Base-by-base conservation (phyloP, 371 early-diverging fungal species). In the Zychaea mexicana region DNA sequence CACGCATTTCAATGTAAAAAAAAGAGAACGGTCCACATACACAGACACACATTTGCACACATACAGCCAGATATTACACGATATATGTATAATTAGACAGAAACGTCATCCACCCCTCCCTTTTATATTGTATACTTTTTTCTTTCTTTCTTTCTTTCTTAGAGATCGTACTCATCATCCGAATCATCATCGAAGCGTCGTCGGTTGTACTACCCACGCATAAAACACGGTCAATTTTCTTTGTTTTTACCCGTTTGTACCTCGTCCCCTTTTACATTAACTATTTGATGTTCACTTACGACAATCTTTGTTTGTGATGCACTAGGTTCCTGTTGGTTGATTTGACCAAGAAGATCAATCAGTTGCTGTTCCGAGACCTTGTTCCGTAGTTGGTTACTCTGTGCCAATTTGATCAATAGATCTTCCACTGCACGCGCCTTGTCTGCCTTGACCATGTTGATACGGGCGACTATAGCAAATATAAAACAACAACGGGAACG, bases 361-460 rank as follows among this genome's bases (percentile, higher is more conserved):
- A 97, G 76, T 73, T 92, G 91, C 31, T 83, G 74, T 68, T 97
- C 96, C 39, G 87, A 87, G 10, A 97, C 87, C 74, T 92, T 92
- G 54, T 83, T 82, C 31, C 91, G 81, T 49, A 97, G 77, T 72
- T 94, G 95, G 10, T 94, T 93, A 13, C 85, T 75, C 70, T 88
- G 92, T 3, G 94, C 94, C 94, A 96, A 94, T 45, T 92, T 86
- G 59, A 97, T 85, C 64, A 97, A 76, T 62, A 95, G 73, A 69
- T 96, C 95, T 67, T 95, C 96, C 9, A 97, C 94, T 2, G 89
- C 90, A 26, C 95, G 86, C 4, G 94, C 96, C 73, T 94, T 93
- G 17, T 92, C 94, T 2, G 89, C 85, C 72, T 96, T 96, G 12
- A 97, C 96, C 71, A 96, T 91, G 21, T 90, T 85, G 62, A 96